Percentiles rank a stretch among this genome's conserved stretches.
phyloP scores from a whole-genome alignment of 345 rosid species.

The Zanthoxylum bungeanum region DNA sequence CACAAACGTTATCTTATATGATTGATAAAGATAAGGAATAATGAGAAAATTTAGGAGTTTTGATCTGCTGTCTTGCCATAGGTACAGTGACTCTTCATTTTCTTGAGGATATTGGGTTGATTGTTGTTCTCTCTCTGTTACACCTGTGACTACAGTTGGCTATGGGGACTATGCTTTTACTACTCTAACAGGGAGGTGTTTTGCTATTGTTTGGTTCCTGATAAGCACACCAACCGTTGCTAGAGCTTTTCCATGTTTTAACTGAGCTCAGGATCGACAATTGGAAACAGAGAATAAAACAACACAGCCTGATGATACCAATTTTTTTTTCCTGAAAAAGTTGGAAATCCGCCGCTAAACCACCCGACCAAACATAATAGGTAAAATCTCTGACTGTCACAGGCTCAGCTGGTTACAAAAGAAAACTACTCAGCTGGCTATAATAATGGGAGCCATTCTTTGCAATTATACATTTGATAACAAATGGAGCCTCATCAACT shows the following conservation, averaged over 20 bases:
- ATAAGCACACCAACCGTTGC: slow-evolving; percentile 63
- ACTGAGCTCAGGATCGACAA: slow-evolving; percentile 55
- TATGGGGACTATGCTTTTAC: too few relatives aligned
- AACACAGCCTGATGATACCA: too few relatives aligned
- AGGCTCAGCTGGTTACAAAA: too few relatives aligned
- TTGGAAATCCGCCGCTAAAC: too few relatives aligned
- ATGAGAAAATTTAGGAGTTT: slow-evolving; percentile 53
- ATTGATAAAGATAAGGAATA: slow-evolving; percentile 55
- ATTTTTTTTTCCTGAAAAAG: too few relatives aligned
- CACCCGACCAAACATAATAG: too few relatives aligned
- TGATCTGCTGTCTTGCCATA: slow-evolving; percentile 42
- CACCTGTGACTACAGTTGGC: slow-evolving; percentile 68
- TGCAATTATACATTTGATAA: not conserved
- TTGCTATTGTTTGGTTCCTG: slow-evolving; percentile 57
- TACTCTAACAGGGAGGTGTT: slow-evolving; percentile 49
- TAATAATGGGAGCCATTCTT: not conserved
- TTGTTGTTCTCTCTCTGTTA: slow-evolving; percentile 57
- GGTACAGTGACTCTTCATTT: slow-evolving; percentile 42
- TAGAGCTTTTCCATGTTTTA: slow-evolving; percentile 54
- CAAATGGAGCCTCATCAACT: not conserved
- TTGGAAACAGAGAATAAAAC: slow-evolving; percentile 50
- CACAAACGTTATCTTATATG: slow-evolving; percentile 45
- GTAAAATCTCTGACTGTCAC: too few relatives aligned
- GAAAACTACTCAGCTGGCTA: not conserved
- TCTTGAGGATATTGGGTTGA: slow-evolving; percentile 58